A percentile compares a stretch with the other conserved stretches of the same genome.
Evolutionary conservation across 768 basidiomycete genomes (phyloP).

Genomic region (Russula sp.): DNA sequence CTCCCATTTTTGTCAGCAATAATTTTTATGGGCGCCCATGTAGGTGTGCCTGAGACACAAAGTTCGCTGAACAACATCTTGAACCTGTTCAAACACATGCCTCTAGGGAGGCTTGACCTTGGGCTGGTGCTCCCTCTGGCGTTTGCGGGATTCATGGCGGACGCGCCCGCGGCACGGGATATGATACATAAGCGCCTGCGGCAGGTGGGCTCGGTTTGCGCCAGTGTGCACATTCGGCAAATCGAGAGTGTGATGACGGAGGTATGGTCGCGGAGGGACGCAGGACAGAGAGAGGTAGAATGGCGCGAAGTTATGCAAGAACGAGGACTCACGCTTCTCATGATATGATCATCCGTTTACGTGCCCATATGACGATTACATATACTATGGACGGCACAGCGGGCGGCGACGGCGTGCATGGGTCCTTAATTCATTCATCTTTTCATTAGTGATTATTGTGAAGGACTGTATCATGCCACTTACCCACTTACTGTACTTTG

Average conservation of each 20-base stretch:
- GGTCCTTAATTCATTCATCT: conserved; percentile 20
- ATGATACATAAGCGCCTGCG: conserved; percentile 24
- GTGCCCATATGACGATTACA: conserved; percentile 10
- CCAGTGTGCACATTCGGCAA: conserved; percentile 26
- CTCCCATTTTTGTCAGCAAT: background rate
- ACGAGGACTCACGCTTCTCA: conserved; percentile 29
- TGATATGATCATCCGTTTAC: conserved; percentile 23
- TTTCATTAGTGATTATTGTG: conserved; percentile 22
- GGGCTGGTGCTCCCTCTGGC: conserved; percentile 27
- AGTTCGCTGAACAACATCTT: conserved; percentile 24
- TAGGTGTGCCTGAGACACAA: conserved; percentile 31
- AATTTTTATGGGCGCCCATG: conserved; percentile 18
- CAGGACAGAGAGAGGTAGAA: conserved; percentile 20
- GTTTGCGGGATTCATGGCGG: conserved; percentile 25
- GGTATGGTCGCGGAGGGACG: conserved; percentile 28
- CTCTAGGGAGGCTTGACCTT: conserved; percentile 24
- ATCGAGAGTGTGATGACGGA: conserved; percentile 26
- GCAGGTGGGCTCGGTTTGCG: conserved; percentile 18
- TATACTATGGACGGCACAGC: conserved; percentile 15
- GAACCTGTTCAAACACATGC: conserved; percentile 27
- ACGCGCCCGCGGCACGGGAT: conserved; percentile 24
- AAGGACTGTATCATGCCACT: conserved; percentile 11
- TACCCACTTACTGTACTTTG: conserved; percentile 24
- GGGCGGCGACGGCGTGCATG: background rate
- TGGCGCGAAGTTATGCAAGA: conserved; percentile 32